Percentiles rank a stretch among this genome's conserved stretches.
phyloP scores from a whole-genome alignment of 371 early-diverging fungal genomes.

The Mortierella sp. region DNA sequence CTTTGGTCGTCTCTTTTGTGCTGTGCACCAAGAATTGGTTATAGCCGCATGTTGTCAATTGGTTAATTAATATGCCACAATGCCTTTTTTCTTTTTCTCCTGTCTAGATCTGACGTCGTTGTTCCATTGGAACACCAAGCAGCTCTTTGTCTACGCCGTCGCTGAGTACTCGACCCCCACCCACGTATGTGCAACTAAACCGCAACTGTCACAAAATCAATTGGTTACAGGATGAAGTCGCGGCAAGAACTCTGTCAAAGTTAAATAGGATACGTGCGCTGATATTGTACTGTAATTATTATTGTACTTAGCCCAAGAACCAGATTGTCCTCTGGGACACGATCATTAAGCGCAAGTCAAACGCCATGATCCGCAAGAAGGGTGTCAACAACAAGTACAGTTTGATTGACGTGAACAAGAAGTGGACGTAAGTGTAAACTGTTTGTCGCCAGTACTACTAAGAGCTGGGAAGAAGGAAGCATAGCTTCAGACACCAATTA shows the following conservation, averaged over 20 bases:
- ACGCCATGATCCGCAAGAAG: slow-evolving; percentile 73
- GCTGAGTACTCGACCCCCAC: slow-evolving; percentile 85
- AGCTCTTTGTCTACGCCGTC: slow-evolving; percentile 90
- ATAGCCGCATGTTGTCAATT: background rate
- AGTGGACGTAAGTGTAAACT: slow-evolving; percentile 72
- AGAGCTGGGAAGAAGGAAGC: background rate
- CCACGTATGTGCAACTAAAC: slow-evolving; percentile 59
- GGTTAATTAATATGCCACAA: background rate
- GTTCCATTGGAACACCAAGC: slow-evolving; percentile 98
- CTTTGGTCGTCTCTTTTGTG: background rate
- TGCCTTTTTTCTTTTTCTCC: background rate
- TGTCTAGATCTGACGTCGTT: slow-evolving; percentile 82
- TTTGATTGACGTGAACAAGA: slow-evolving; percentile 74
- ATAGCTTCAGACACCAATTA: background rate
- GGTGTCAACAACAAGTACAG: slow-evolving; percentile 84
- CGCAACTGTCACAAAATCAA: background rate
- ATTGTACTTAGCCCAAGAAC: slow-evolving; percentile 66
- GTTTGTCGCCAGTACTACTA: slow-evolving; percentile 11
- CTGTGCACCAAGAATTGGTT: too few relatives aligned
- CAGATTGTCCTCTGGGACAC: slow-evolving; percentile 95
- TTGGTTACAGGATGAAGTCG: background rate
- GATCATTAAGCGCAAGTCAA: slow-evolving; percentile 81
- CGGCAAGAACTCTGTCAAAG: background rate
- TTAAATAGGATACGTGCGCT: slow-evolving; percentile 15
- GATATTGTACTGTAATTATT: background rate